phyloP scores from a whole-genome alignment of 208 protist genomes.

The Acanthamoeba sp. region DNA sequence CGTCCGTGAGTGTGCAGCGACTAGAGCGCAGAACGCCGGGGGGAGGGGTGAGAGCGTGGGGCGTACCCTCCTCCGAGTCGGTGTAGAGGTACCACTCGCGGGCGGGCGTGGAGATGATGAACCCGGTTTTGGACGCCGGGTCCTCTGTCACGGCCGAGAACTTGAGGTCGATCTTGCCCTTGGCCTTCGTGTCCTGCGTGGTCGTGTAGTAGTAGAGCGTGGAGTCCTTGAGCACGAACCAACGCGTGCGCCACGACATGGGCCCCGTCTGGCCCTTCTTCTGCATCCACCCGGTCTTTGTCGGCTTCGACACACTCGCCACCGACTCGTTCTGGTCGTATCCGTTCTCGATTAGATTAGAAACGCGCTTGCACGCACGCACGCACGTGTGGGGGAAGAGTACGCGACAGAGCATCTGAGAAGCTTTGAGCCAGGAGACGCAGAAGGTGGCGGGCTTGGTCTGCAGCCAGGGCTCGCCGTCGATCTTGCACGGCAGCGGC shows the following conservation, averaged over 20 bases:
- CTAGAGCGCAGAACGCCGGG: not conserved
- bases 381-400: not conserved
- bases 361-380: not conserved
- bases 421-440: not conserved
- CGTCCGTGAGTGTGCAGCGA: too few relatives aligned
- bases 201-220: slow-evolving; percentile 60
- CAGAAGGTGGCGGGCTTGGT: not conserved
- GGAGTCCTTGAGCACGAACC: slow-evolving; percentile 38
- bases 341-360: too few relatives aligned
- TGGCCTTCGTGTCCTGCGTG: not conserved
- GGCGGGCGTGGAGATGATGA: not conserved
- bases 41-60: not conserved
- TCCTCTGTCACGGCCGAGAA: not conserved
- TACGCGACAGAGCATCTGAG: slow-evolving; percentile 41
- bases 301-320: not conserved
- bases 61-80: slow-evolving; percentile 6
- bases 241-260: slow-evolving; percentile 51
- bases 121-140: not conserved
- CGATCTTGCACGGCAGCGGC: slow-evolving; percentile 50
- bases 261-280: not conserved
- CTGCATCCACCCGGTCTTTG: slow-evolving; percentile 32
- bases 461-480: slow-evolving; percentile 69
- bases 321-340: not conserved
- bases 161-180: slow-evolving; percentile 47
- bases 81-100: slow-evolving; percentile 34